Conservation (phyloP, 169 alveolate species). For the Plasmodium falciparum region DNA sequence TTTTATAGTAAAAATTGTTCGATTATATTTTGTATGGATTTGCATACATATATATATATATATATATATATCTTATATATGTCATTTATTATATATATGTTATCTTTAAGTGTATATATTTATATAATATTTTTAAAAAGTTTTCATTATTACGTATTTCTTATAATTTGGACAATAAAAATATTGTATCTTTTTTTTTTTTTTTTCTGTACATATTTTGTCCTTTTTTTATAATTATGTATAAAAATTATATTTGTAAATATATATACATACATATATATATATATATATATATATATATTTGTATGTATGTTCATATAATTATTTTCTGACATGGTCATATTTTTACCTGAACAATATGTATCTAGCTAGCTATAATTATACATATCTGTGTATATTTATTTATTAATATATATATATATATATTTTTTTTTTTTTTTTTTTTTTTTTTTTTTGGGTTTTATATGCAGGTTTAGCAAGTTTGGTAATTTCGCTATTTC, state of each 20-base stretch:
- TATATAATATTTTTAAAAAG: neutral
- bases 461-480: slow-evolving; percentile 34
- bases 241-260: neutral
- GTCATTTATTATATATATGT: no score
- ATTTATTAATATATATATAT: no score
- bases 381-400: neutral
- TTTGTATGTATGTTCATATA: neutral
- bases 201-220: neutral
- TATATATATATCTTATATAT: no score
- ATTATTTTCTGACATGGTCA: neutral
- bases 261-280: slow-evolving; percentile 3
- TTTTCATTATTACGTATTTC: no score
- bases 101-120: no score
- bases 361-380: neutral
- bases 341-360: slow-evolving; percentile 1
- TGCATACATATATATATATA: no score
- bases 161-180: no score
- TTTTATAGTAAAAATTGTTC: no score
- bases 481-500: slow-evolving; percentile 75
- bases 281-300: neutral
- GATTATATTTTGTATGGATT: no score
- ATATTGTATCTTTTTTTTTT: neutral
- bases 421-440: neutral
- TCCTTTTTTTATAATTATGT: neutral
- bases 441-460: neutral